Evolutionary conservation across 2,329 filamentous ascomycete genomes (phyloP).

Genomic region (Ophiocordyceps camponoti-rufipedis): DNA sequence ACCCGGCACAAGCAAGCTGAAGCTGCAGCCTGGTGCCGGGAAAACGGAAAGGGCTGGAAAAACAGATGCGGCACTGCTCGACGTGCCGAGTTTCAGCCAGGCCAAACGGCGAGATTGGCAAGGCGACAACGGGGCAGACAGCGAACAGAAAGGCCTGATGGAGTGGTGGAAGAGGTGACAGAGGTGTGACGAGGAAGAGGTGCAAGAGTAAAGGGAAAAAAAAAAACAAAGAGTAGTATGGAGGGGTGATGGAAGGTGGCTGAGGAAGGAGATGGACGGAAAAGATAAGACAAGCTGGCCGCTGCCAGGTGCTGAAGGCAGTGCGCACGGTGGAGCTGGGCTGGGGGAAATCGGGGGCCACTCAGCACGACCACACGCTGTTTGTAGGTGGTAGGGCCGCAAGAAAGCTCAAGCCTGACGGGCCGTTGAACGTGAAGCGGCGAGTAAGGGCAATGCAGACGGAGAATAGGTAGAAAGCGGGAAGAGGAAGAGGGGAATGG

Average conservation of each 20-base stretch:
- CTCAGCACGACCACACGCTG: not conserved
- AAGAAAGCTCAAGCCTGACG: not conserved
- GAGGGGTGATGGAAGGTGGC: not conserved
- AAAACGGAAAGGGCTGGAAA: not conserved
- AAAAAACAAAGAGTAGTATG: not conserved
- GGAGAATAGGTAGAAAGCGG: not conserved
- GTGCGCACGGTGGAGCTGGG: constrained; percentile 1
- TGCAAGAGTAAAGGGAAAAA: not conserved
- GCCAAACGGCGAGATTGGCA: constrained; percentile 2
- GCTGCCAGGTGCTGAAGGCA: not conserved
- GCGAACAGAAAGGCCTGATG: not conserved
- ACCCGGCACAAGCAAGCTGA: constrained; percentile 1
- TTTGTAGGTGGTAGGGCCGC: no score
- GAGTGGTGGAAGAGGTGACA: not conserved
- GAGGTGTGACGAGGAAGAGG: not conserved
- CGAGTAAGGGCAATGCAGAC: not conserved
- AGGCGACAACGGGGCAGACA: not conserved
- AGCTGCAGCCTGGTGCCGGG: not conserved
- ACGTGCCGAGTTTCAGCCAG: not conserved
- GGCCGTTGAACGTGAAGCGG: not conserved
- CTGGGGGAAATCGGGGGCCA: constrained; percentile 1
- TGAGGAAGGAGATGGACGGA: not conserved
- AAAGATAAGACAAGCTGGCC: not conserved
- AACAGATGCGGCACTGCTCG: not conserved
- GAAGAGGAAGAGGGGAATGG: not conserved